Percentiles rank a stretch among this genome's conserved stretches.
Evolutionary conservation across 2,329 filamentous ascomycete species (phyloP).

Genomic region (Pseudogymnoascus sp.): DNA sequence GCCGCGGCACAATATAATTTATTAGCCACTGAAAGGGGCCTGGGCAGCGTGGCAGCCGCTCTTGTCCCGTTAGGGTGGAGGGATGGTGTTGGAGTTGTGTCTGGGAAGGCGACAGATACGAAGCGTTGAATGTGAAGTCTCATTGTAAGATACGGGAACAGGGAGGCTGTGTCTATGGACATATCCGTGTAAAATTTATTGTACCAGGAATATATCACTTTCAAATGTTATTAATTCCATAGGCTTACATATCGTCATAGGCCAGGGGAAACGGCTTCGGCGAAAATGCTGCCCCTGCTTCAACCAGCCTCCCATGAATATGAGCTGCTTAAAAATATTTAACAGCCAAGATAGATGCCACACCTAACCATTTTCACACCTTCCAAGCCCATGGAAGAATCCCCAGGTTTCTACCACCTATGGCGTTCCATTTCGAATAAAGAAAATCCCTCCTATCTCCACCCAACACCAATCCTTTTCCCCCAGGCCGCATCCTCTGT

Average conservation of each 20-base stretch:
- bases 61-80: slow-evolving; percentile 80
- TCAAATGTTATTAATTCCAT: background rate
- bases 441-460: background rate
- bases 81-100: slow-evolving; percentile 36
- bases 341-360: background rate
- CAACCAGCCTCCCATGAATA: background rate
- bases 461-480: slow-evolving; percentile 1
- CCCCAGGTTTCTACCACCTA: background rate
- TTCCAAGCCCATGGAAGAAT: background rate
- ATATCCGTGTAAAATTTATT: background rate
- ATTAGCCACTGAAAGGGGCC: slow-evolving; percentile 84
- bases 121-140: background rate
- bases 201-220: background rate
- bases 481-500: background rate
- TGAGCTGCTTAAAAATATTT: background rate
- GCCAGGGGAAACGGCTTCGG: background rate
- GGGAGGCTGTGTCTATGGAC: background rate
- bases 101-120: background rate
- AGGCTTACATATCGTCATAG: background rate
- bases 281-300: background rate
- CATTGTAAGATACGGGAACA: background rate
- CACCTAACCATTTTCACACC: background rate
- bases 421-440: background rate
- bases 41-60: slow-evolving; percentile 76
- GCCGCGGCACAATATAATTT: slow-evolving; percentile 92